Evolutionary conservation across 768 basidiomycete genomes (phyloP).

Genomic region (Imleria badia): DNA sequence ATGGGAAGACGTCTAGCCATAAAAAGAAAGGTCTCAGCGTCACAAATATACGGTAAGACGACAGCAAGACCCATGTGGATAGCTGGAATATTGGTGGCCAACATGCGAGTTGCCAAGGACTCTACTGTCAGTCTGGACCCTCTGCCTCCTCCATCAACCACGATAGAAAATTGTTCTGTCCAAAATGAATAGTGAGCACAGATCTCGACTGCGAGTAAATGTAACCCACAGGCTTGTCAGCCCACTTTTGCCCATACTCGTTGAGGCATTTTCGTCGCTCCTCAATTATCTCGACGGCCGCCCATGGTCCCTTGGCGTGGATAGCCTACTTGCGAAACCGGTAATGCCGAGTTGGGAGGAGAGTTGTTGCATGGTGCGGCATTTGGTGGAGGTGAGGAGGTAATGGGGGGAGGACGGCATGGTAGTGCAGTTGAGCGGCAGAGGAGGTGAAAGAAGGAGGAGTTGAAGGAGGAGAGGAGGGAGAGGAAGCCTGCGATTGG

Average conservation of each 20-base stretch:
- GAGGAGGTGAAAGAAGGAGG: too few species aligned
- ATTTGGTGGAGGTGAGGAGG: too few species aligned
- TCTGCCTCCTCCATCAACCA: conserved; percentile 31
- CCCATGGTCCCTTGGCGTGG: too few species aligned
- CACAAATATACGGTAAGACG: background rate
- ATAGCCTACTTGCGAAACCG: too few species aligned
- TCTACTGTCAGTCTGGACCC: conserved; percentile 13
- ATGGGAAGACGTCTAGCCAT: background rate
- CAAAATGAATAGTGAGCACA: background rate
- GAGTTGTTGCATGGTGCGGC: too few species aligned
- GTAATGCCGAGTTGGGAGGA: too few species aligned
- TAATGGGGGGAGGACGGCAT: too few species aligned
- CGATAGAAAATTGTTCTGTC: conserved; percentile 25
- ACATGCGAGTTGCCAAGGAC: conserved; percentile 21
- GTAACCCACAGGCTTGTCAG: background rate
- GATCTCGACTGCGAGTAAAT: background rate
- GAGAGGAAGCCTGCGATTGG: too few species aligned
- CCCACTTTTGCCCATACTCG: background rate
- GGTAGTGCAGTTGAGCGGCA: too few species aligned
- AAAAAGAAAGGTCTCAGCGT: background rate
- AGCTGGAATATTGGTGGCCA: background rate
- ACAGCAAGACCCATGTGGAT: background rate
- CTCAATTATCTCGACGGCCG: background rate
- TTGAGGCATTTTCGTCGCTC: background rate
- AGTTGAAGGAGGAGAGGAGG: too few species aligned